Conservation (phyloP, 2,329 filamentous ascomycete genomes). For the Aspergillus aculeatinus region DNA sequence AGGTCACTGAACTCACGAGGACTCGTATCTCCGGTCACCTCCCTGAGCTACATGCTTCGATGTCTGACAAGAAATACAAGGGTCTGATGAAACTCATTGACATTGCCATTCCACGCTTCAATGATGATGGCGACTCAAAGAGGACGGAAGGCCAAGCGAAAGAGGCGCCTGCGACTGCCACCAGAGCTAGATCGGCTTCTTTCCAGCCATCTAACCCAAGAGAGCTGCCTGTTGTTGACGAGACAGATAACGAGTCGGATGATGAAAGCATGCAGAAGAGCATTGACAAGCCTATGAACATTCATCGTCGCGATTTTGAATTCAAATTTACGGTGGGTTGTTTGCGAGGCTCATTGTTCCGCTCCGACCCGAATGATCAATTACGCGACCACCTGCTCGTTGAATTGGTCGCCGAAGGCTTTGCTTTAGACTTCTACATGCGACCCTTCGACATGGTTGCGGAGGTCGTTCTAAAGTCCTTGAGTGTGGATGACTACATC, state of each 20-base stretch:
- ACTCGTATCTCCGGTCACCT: slow-evolving; percentile 88
- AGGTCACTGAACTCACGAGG: slow-evolving; percentile 88
- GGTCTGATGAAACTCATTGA: slow-evolving; percentile 94
- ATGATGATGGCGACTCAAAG: slow-evolving; percentile 44
- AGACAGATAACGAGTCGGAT: slow-evolving; percentile 61
- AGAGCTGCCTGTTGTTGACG: slow-evolving; percentile 76
- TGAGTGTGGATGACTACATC: slow-evolving; percentile 93
- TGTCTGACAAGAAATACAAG: slow-evolving; percentile 97
- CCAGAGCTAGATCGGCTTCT: slow-evolving; percentile 63
- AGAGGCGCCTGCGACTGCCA: slow-evolving; percentile 29
- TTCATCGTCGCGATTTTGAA: slow-evolving; percentile 90
- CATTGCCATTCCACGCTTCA: slow-evolving; percentile 85
- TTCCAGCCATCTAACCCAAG: slow-evolving; percentile 71
- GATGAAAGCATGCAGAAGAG: slow-evolving; percentile 57
- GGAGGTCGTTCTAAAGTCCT: slow-evolving; percentile 79
- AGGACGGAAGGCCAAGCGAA: slow-evolving; percentile 35
- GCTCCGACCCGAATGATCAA: slow-evolving; percentile 74
- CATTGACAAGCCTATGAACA: slow-evolving; percentile 57
- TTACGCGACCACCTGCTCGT: slow-evolving; percentile 80
- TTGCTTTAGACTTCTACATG: slow-evolving; percentile 83
- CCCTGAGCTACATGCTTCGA: slow-evolving; percentile 84
- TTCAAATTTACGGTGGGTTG: slow-evolving; percentile 96
- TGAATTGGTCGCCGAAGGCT: slow-evolving; percentile 85
- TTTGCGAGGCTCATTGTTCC: slow-evolving; percentile 87
- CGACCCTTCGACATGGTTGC: slow-evolving; percentile 90